These are phyloP conservation scores for Sechiopsis laciniata DNA, from an alignment of 306 rosid species.

Conservation along the genomic window DNA sequence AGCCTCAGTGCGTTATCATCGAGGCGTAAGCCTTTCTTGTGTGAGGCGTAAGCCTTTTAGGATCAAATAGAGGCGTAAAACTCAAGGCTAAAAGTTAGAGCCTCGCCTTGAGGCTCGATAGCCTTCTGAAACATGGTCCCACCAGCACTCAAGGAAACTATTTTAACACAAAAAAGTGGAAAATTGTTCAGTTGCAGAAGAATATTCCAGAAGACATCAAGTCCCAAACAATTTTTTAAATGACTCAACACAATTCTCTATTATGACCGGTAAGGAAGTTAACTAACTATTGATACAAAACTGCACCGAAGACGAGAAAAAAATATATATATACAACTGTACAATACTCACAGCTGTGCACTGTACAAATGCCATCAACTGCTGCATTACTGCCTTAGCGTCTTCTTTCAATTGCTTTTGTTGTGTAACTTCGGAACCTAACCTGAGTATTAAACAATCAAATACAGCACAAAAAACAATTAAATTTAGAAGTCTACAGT, in stretches of 20 bases:
- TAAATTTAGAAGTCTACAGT: slow-evolving; percentile 22
- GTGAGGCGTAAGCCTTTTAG: too few relatives aligned
- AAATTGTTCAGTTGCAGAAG: slow-evolving; percentile 11
- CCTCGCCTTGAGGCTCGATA: too few relatives aligned
- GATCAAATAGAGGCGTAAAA: too few relatives aligned
- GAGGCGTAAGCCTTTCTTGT: too few relatives aligned
- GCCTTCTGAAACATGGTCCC: too few relatives aligned
- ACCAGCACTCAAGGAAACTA: neutral
- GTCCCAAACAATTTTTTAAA: neutral
- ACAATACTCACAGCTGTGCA: slow-evolving; percentile 80
- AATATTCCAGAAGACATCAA: neutral
- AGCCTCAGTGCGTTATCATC: too few relatives aligned
- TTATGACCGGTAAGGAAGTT: neutral
- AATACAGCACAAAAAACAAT: slow-evolving; percentile 27
- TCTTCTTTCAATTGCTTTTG: slow-evolving; percentile 81
- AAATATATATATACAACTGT: neutral
- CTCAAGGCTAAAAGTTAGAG: too few relatives aligned
- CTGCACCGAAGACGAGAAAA: neutral
- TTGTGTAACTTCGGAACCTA: slow-evolving; percentile 70
- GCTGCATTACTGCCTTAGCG: slow-evolving; percentile 77
- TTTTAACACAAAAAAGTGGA: neutral
- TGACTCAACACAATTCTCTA: neutral
- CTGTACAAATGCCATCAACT: slow-evolving; percentile 73
- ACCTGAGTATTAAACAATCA: slow-evolving; percentile 40
- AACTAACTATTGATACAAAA: slow-evolving; percentile 1